phyloP scores from a whole-genome alignment of 495 filamentous ascomycete species.

The Penicillium diatomitis region DNA sequence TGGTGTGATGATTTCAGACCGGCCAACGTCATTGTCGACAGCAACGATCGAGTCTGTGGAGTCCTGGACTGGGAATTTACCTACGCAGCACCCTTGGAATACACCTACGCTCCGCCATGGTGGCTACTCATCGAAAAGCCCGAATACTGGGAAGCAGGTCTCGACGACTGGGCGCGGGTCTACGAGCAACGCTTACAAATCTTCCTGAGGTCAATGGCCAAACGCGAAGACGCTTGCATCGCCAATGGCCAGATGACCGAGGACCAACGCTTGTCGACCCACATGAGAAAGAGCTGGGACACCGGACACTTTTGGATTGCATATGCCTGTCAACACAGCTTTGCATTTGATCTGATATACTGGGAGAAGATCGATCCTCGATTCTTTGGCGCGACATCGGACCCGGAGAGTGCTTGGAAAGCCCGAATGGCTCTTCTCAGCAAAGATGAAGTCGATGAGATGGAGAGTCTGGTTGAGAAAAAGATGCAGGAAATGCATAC shows the following conservation, averaged over 20 bases:
- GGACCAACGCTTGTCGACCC: background rate
- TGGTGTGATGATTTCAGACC: background rate
- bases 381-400: background rate
- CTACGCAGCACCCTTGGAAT: background rate
- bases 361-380: background rate
- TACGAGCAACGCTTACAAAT: too few relatives aligned
- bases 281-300: background rate
- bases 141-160: too few relatives aligned
- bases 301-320: background rate
- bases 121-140: too few relatives aligned
- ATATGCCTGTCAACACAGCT: background rate
- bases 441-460: constrained; percentile 1
- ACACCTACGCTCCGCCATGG: too few relatives aligned
- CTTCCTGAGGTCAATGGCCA: too few relatives aligned
- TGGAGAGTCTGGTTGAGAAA: constrained; percentile 1
- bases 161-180: too few relatives aligned
- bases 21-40: background rate
- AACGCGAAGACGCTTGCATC: background rate
- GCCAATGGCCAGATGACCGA: background rate
- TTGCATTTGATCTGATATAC: background rate
- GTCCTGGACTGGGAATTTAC: background rate
- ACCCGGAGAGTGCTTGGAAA: background rate
- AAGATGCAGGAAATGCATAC: constrained; percentile 4
- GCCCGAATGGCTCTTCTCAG: background rate
- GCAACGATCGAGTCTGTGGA: background rate